Evolutionary conservation across 768 basidiomycete genomes (phyloP), one percentile per base, ranked within the genome.

Genomic region (Lactarius evosmus): DNA sequence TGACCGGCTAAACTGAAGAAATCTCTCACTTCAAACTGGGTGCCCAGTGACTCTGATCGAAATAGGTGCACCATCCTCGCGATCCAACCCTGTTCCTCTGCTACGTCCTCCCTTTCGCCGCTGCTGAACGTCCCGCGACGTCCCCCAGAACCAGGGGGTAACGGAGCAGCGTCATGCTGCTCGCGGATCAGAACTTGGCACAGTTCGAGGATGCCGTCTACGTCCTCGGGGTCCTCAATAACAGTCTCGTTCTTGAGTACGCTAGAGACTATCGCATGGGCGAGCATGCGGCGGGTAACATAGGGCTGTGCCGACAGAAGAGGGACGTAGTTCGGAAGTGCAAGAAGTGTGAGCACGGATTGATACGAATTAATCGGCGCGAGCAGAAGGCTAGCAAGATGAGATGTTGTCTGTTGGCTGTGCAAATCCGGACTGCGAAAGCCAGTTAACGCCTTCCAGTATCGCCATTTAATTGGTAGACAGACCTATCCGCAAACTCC

Each of bases 11-110:
- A 41, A 17, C 11, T 9, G 32, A 56, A 34, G 29, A 41, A 16
- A 14, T 29, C 32, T 7, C 85, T 30, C 64, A 92, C 95, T 82
- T 95, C 89, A 68, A 94, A 96, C 71, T 99, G 97, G 16, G 88
- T 84, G 69, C 84, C 89, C 67, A 98, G 74, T 30, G 91, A 89
- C 56, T 97, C 93, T 0, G 92, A 83, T 25, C 88, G 79, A 85
- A 98, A 97, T 34, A 98, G 74, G 78, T 99, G 97, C 2, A 98
- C 91, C 93, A 98, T 98, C 66, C 96, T 80, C 44, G 97, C 96
- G 17, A 98, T 86, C 97, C 97, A 99, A 0, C 97, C 97, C 71
- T 99, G 97, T 74, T 99, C 97, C 74, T 99, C 97, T 0, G 95
- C 95, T 79, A 95, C 82, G 72, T 98, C 96, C 73, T 95, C 92